These are phyloP conservation scores for Fusarium dimerum DNA, from an alignment of 2,329 filamentous ascomycete genomes.

Conservation along the genomic window DNA sequence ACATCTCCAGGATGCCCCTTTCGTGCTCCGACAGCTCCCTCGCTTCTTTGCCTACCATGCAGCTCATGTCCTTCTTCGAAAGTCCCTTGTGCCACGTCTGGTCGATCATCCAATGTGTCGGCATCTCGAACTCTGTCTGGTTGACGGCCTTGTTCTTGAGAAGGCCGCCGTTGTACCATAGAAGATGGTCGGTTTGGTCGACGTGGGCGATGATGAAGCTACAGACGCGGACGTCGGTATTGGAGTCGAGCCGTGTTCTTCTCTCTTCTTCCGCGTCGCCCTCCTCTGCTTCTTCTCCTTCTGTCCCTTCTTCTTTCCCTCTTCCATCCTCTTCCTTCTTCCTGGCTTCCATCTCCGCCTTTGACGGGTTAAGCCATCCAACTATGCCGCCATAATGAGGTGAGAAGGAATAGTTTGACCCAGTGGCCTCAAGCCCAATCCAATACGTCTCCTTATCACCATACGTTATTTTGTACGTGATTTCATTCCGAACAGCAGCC, in stretches of 20 bases:
- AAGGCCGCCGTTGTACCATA: conserved; percentile 47
- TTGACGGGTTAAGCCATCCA: conserved; percentile 31
- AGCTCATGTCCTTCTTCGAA: conserved; percentile 38
- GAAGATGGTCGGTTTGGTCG: conserved; percentile 36
- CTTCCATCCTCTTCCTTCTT: conserved; percentile 3
- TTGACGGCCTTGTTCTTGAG: conserved; percentile 41
- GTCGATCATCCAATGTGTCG: conserved; percentile 43
- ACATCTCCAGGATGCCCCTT: conserved; percentile 1
- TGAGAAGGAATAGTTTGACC: conserved; percentile 41
- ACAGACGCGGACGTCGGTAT: conserved; percentile 34
- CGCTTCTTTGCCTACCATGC: conserved; percentile 33
- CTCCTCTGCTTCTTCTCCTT: conserved; percentile 4
- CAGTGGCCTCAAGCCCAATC: conserved; percentile 44
- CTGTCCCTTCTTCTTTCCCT: background rate
- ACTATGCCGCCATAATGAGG: conserved; percentile 43
- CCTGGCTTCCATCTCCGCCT: background rate
- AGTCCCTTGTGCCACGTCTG: conserved; percentile 38
- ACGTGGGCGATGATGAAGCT: conserved; percentile 45
- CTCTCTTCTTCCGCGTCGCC: background rate
- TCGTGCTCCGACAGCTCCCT: conserved; percentile 5
- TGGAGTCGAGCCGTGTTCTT: background rate
- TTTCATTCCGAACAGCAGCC: conserved; percentile 38
- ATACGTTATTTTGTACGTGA: conserved; percentile 43
- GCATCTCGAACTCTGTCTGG: conserved; percentile 35
- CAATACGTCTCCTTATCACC: conserved; percentile 51